Evolutionary conservation across 768 basidiomycete genomes (phyloP), one percentile per base, ranked within the genome.

Genomic region (Boletellus sp.): DNA sequence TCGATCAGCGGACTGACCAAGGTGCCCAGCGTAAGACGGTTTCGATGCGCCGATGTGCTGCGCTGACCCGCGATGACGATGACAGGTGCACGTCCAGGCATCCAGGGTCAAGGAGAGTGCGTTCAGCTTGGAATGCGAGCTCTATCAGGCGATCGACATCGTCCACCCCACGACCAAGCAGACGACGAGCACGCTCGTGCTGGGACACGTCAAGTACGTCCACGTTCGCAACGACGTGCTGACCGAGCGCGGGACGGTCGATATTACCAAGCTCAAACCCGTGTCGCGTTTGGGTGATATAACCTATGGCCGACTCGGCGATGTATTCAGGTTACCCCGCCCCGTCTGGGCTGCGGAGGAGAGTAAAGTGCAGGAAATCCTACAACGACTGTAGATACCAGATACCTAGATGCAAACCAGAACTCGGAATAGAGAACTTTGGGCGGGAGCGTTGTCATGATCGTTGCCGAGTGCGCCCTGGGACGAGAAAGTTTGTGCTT

Each of bases 121-220:
- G 3, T 75, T 77, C 59, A 73, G 71, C 55, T 72, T 76, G 73
- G 75, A 76, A 54, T 76, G 74, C 56, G 73, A 74, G 47, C 45
- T 49, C 31, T 52, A 16, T 41, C 50, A 75, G 45, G 53, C 62
- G 4, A 57, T 70, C 49, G 71, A 73, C 34, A 67, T 76, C 56
- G 48, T 56, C 10, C 58, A 73, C 38, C 72, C 74, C 13, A 53
- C 49, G 6, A 65, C 63, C 2, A 60, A 62, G 3, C 49, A 47
- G 24, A 47, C 45, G 9, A 67, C 62, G 45, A 63, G 51, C 31
- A 72, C 68, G 2, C 60, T 76, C 28, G 50, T 76, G 7, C 56
- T 76, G 15, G 75, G 71, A 6, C 68, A 59, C n/a, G 64, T 76
- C 51, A 74, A 74, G 56, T 60, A 60, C 38, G 70, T 76, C 22